Evolutionary conservation across 495 filamentous ascomycete genomes (phyloP), one percentile per base, ranked within the genome.

Genomic region (Ascobolus immersus): DNA sequence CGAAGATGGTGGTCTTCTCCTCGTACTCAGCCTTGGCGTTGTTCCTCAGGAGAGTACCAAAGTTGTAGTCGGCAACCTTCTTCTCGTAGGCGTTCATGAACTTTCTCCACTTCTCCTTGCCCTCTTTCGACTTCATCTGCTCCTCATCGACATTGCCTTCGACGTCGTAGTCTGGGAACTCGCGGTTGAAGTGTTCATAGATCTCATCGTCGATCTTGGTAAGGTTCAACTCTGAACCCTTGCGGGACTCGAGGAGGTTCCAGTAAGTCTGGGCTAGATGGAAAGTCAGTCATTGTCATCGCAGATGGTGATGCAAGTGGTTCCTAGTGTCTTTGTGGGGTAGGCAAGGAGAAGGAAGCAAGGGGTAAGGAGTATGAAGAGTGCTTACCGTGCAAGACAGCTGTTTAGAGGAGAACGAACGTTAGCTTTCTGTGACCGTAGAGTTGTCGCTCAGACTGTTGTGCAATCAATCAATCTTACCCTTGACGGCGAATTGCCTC

Each of bases 401-500:
- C 34, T 17, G n/a, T 13, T 33, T 11, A 12, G 20, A 21, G 30
- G 28, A 21, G 21, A n/a, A 48, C 59, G 15, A n/a, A n/a, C n/a
- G n/a, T n/a, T n/a, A n/a, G n/a, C n/a, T n/a, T n/a, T n/a, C n/a
- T n/a, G n/a, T n/a, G n/a, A n/a, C n/a, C n/a, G n/a, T n/a, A n/a
- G n/a, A n/a, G n/a, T n/a, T n/a, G n/a, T n/a, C n/a, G n/a, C n/a
- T n/a, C n/a, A n/a, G n/a, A n/a, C n/a, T n/a, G n/a, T n/a, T n/a
- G n/a, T n/a, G n/a, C n/a, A n/a, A n/a, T n/a, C n/a, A n/a, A n/a
- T n/a, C n/a, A n/a, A n/a, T n/a, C n/a, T n/a, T 47, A 78, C 77
- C 77, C 63, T 94, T 94, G 44, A 99, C 86, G 21, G 89, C 86
- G 46, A 99, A 99, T 55, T 94, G 89, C 63, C 92, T 93, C 66